Evolutionary conservation across 352 stramenopile species (phyloP).

Genomic region (Phytophthora pisi): DNA sequence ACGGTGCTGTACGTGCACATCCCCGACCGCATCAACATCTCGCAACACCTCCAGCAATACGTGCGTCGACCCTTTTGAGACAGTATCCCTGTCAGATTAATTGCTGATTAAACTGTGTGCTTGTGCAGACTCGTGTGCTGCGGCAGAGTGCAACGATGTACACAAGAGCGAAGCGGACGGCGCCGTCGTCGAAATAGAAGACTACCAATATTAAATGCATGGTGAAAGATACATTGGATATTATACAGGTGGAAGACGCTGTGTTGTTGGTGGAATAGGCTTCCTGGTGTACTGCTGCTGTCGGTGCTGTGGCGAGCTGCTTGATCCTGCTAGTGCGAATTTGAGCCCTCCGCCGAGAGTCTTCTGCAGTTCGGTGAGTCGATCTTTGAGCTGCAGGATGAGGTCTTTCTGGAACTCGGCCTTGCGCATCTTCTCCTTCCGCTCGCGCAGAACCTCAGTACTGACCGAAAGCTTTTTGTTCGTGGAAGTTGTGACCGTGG

Average conservation of each 20-base stretch:
- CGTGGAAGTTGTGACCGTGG: slow-evolving; percentile 25
- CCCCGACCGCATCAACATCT: slow-evolving; percentile 85
- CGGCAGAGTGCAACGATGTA: slow-evolving; percentile 86
- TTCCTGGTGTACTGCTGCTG: slow-evolving; percentile 38
- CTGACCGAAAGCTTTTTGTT: slow-evolving; percentile 26
- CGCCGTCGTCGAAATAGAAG: slow-evolving; percentile 9
- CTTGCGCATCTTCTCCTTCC: slow-evolving; percentile 64
- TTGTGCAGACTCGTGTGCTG: slow-evolving; percentile 69
- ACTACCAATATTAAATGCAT: slow-evolving; percentile 1
- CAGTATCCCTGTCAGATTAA: neutral
- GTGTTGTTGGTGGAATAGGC: slow-evolving; percentile 38
- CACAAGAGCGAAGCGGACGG: slow-evolving; percentile 67
- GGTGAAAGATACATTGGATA: slow-evolving; percentile 20
- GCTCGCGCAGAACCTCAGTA: slow-evolving; percentile 27
- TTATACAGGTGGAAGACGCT: slow-evolving; percentile 79
- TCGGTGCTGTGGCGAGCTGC: slow-evolving; percentile 32
- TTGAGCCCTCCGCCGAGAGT: slow-evolving; percentile 60
- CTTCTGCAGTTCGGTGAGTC: slow-evolving; percentile 69
- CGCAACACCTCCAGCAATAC: slow-evolving; percentile 80
- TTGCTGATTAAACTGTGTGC: neutral
- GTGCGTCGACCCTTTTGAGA: slow-evolving; percentile 34
- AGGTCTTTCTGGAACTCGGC: slow-evolving; percentile 73
- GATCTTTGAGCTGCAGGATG: slow-evolving; percentile 75
- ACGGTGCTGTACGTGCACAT: slow-evolving; percentile 89
- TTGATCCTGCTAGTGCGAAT: slow-evolving; percentile 52